phyloP scores from a whole-genome alignment of 805 yeast species.

The Saccharomycopsis sp. region DNA sequence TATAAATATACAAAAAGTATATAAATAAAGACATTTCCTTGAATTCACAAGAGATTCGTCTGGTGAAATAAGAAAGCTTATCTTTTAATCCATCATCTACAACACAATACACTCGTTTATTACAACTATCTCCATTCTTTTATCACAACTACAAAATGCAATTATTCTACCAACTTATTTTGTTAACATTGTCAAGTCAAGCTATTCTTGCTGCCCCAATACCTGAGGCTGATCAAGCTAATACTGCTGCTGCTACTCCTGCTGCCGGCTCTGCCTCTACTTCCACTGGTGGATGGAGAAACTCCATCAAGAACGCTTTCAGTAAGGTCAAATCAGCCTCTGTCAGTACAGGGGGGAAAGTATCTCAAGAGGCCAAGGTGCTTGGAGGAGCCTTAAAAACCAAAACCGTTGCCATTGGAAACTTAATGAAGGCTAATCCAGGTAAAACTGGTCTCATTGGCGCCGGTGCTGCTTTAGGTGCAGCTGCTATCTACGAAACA shows the following conservation, averaged over 20 bases:
- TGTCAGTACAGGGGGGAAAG: background rate
- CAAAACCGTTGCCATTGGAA: background rate
- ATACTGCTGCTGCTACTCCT: background rate
- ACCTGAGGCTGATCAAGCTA: background rate
- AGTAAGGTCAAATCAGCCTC: background rate
- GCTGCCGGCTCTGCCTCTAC: background rate
- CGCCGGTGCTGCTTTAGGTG: constrained; percentile 1
- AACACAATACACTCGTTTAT: too few species aligned
- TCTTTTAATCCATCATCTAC: too few species aligned
- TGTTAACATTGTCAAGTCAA: background rate
- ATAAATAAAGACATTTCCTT: too few species aligned
- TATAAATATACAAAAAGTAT: too few species aligned
- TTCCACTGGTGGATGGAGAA: background rate
- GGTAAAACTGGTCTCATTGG: background rate
- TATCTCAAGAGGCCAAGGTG: background rate
- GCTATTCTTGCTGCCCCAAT: background rate
- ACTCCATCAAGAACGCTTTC: background rate
- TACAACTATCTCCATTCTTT: too few species aligned
- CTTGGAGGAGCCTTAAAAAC: background rate
- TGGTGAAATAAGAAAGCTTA: too few species aligned
- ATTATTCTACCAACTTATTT: background rate
- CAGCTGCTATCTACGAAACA: background rate
- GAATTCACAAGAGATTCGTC: too few species aligned
- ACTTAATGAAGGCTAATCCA: background rate
- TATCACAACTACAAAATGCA: too few species aligned